Percentiles rank a stretch among this genome's conserved stretches.
Conservation (phyloP, 768 basidiomycete species). For the Russula sp. region DNA sequence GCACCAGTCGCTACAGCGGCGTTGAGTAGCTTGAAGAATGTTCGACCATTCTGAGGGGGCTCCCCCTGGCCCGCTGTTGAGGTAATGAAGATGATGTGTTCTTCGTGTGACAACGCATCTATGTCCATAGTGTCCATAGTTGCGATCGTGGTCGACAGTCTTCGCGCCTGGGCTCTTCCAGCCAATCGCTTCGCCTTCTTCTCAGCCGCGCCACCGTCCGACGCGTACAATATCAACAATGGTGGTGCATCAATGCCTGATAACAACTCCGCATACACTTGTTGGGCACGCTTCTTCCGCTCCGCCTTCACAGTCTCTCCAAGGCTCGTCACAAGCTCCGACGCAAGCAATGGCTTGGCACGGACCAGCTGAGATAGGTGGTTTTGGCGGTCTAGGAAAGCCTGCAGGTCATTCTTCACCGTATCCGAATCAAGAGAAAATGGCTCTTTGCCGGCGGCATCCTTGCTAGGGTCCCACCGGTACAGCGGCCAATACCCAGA, state of each 20-base stretch:
- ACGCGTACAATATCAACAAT: slow-evolving; percentile 84
- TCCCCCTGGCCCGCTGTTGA: slow-evolving; percentile 97
- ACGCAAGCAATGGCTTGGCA: slow-evolving; percentile 70
- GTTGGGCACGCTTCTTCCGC: slow-evolving; percentile 70
- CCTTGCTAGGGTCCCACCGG: slow-evolving; percentile 91
- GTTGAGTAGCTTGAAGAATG: slow-evolving; percentile 80
- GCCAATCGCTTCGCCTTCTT: slow-evolving; percentile 88
- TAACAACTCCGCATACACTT: slow-evolving; percentile 78
- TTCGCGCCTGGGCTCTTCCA: slow-evolving; percentile 75
- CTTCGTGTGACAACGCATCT: slow-evolving; percentile 56
- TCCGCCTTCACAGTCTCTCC: slow-evolving; percentile 83
- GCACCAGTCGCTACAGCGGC: slow-evolving; percentile 50
- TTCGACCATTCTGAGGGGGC: slow-evolving; percentile 92
- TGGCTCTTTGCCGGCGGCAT: slow-evolving; percentile 64
- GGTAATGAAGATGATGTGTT: slow-evolving; percentile 77
- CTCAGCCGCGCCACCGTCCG: slow-evolving; percentile 93
- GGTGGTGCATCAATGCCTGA: slow-evolving; percentile 84
- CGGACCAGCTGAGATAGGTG: slow-evolving; percentile 91
- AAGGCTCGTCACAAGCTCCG: slow-evolving; percentile 74
- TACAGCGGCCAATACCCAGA: slow-evolving; percentile 98
- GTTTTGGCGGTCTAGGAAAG: slow-evolving; percentile 94
- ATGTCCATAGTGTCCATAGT: slow-evolving; percentile 78
- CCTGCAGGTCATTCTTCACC: slow-evolving; percentile 86
- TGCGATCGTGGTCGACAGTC: slow-evolving; percentile 65
- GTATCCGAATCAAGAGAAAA: slow-evolving; percentile 91